Evolutionary conservation across 2,329 filamentous ascomycete species (phyloP), one percentile per base, ranked within the genome.

Genomic region (Fusarium hostae): DNA sequence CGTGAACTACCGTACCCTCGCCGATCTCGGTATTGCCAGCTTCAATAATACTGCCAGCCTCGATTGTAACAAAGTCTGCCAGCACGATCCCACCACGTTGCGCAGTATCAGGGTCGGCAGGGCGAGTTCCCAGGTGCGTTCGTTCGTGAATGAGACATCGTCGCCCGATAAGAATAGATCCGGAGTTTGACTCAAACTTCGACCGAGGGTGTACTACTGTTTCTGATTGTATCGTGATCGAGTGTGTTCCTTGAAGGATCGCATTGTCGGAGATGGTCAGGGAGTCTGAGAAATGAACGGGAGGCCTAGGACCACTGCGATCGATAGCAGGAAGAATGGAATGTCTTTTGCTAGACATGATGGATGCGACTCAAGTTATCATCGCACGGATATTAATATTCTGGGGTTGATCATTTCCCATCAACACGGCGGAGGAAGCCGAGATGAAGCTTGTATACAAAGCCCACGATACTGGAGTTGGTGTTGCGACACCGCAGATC

Each of bases 191-290:
- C 76, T 94, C 92, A 62, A 98, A 87, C 68, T 91, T 90, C 20
- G 91, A 89, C 52, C 95, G 93, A 2, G 96, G 95, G 77, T 98
- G 95, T n/a, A 99, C 83, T 10, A 98, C 88, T 6, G 90, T 91
- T 77, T 94, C 91, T 28, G 92, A 87, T 62, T 91, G 91, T 70
- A 98, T 90, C 47, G 89, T 91, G 70, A 99, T 93, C 3, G 90
- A 91, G 79, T 97, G 88, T 5, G 88, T 90, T 71, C 96, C 96
- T 22, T 85, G 89, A 22, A 92, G 82, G 22, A 88, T 82, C 15
- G 90, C 89, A 64, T 87, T 87, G 71, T 91, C 89, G 77, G 89
- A 87, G 64, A 92, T 90, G 34, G 85, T 86, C 62, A 91, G 82
- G 22, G 86, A 85, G 0, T 87, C 87, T 22, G 89, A 88, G 78